Evolutionary conservation across 2,329 filamentous ascomycete genomes (phyloP), one percentile per base, ranked within the genome.

Genomic region (Colletotrichum sp.): DNA sequence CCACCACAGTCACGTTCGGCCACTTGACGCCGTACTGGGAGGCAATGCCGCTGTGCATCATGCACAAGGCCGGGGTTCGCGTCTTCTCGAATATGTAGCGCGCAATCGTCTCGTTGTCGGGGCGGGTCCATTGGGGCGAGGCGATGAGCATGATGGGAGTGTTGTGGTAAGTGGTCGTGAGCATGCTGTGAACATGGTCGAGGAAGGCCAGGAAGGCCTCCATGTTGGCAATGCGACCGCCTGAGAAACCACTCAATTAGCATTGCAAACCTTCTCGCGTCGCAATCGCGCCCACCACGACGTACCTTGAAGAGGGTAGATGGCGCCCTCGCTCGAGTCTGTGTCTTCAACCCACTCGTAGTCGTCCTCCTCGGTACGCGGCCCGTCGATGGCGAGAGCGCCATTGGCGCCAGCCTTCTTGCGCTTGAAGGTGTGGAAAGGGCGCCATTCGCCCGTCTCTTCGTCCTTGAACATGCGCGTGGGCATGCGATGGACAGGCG

Each of bases 81-180:
- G 98, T 98, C 86, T 97, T 98, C 85, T 99, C 97, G 81, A 99
- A 99, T 78, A 99, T 92, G 88, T 98, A 99, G 78, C 97, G 95
- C 16, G 96, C 95, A 79, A 99, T 93, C 52, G 91, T 91, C 85
- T 99, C 96, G 83, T 94, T 94, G 84, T 98, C 96, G 77, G 94
- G 93, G 10, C 94, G 92, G 6, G 95, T 96, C 96, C 97, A 99
- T 79, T 93, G 93, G 6, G 97, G 96, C 80, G 98, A 95, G 9
- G 94, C 92, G 85, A 99, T 94, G 77, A 99, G 92, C 84, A 99
- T 90, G 78, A 99, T 95, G 3, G 97, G 96, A 0, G 96, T 98
- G 86, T 98, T 98, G 87, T 99, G 97, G 83, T 98, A 97, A 5
- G 95, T 95, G 30, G 95, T 96, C 76, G 95, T 97, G 76, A 99